These are phyloP conservation scores for Tolypocladium cylindrosporum DNA, from an alignment of 2,329 filamentous ascomycete genomes.

Conservation along the genomic window DNA sequence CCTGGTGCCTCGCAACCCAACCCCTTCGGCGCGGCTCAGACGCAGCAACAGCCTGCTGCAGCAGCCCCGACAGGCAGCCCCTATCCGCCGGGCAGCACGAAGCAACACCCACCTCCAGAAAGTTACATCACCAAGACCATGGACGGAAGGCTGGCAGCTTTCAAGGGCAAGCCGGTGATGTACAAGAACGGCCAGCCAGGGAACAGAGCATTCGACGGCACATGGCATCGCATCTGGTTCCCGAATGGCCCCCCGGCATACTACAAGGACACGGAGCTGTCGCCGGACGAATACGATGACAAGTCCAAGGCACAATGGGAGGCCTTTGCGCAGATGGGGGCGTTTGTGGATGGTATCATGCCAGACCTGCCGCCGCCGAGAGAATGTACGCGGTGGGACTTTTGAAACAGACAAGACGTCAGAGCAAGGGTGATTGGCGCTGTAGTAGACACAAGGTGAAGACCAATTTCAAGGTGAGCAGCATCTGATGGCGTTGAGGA, in stretches of 20 bases:
- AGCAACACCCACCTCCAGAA: constrained; percentile 31
- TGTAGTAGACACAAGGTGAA: neutral
- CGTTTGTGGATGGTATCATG: constrained; percentile 61
- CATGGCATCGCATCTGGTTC: constrained; percentile 60
- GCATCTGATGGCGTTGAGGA: constrained; percentile 4
- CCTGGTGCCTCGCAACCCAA: constrained; percentile 9
- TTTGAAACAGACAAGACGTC: constrained; percentile 32
- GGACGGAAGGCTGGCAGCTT: constrained; percentile 40
- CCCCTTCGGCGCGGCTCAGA: constrained; percentile 12
- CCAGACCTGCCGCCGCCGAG: constrained; percentile 68
- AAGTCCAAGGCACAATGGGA: constrained; percentile 54
- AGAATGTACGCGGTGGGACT: constrained; percentile 66
- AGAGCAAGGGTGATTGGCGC: neutral
- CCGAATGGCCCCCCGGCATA: constrained; percentile 58
- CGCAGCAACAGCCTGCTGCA: constrained; percentile 6
- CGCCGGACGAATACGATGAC: constrained; percentile 45
- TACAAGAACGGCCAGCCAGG: constrained; percentile 44
- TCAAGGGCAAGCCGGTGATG: constrained; percentile 53
- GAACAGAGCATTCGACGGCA: constrained; percentile 40
- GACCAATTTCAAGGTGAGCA: neutral
- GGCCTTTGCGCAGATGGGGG: constrained; percentile 52
- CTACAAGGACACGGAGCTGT: constrained; percentile 53
- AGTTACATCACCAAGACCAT: constrained; percentile 32
- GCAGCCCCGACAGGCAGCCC: constrained; percentile 17
- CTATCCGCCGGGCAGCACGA: constrained; percentile 33